Evolutionary conservation across 768 basidiomycete genomes (phyloP).

Genomic region (Imleria badia): DNA sequence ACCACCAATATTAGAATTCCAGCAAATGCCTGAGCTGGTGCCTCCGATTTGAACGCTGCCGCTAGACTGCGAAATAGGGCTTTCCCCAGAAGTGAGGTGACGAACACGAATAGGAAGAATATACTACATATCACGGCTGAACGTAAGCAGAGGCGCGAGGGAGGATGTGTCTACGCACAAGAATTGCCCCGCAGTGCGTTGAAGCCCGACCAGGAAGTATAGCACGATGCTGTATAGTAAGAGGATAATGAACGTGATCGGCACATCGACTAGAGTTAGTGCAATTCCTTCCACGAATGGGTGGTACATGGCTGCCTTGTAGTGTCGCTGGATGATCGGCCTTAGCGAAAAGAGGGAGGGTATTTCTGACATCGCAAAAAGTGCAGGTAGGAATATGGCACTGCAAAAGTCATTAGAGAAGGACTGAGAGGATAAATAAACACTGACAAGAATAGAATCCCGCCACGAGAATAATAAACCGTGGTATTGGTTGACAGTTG

Average conservation of each 20-base stretch:
- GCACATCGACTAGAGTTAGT: constrained; percentile 47
- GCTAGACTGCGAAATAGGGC: constrained; percentile 72
- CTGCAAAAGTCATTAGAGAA: constrained; percentile 29
- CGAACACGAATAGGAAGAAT: constrained; percentile 57
- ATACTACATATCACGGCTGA: constrained; percentile 40
- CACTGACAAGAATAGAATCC: constrained; percentile 77
- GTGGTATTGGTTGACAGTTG: constrained; percentile 39
- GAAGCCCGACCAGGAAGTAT: constrained; percentile 63
- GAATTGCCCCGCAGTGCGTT: constrained; percentile 56
- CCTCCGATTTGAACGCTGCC: constrained; percentile 55
- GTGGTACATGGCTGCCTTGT: constrained; percentile 48
- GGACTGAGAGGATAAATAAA: rapidly evolving
- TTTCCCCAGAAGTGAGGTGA: constrained; percentile 65
- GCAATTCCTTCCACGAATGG: constrained; percentile 49
- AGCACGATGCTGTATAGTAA: constrained; percentile 41
- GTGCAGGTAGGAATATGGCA: constrained; percentile 55
- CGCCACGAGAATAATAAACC: constrained; percentile 60
- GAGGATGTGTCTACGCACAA: constrained; percentile 48
- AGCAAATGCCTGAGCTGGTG: constrained; percentile 61
- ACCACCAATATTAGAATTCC: constrained; percentile 52
- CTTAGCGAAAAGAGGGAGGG: constrained; percentile 47
- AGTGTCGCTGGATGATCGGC: constrained; percentile 44
- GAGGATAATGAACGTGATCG: constrained; percentile 39
- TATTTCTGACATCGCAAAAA: constrained; percentile 60
- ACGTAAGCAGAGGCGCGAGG: constrained; percentile 8